These are phyloP conservation scores for Berkeleyomyces basicola DNA, from an alignment of 2,329 filamentous ascomycete genomes.

Conservation along the genomic window DNA sequence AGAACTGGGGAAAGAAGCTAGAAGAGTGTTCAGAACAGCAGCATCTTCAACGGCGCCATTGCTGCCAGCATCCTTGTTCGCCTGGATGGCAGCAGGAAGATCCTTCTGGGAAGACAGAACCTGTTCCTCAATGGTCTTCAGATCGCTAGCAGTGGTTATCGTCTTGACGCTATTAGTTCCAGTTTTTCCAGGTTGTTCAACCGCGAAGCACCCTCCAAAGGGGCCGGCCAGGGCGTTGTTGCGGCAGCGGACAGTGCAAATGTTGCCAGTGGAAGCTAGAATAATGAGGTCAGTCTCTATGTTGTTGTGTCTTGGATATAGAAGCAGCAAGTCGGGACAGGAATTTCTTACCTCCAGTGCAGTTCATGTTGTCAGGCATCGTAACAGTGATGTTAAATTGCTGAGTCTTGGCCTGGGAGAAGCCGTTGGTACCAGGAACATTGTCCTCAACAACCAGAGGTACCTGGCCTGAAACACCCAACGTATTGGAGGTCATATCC, in stretches of 20 bases:
- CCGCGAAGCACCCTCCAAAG: conserved; percentile 41
- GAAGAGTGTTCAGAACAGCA: conserved; percentile 21
- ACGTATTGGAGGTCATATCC: conserved; percentile 30
- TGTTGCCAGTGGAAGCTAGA: conserved; percentile 36
- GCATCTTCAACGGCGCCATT: conserved; percentile 18
- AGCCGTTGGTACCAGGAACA: conserved; percentile 39
- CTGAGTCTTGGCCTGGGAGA: conserved; percentile 37
- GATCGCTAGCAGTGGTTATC: conserved; percentile 30
- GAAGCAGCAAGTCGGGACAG: not conserved
- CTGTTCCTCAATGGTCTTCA: conserved; percentile 31
- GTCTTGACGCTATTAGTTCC: conserved; percentile 27
- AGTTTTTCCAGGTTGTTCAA: conserved; percentile 35
- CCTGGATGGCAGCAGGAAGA: conserved; percentile 25
- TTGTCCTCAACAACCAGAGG: conserved; percentile 38
- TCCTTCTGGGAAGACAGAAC: conserved; percentile 34
- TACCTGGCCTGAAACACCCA: conserved; percentile 21
- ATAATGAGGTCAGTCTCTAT: not conserved
- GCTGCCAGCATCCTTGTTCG: conserved; percentile 27
- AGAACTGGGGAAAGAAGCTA: conserved; percentile 18
- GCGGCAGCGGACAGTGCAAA: conserved; percentile 42
- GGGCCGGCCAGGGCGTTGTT: conserved; percentile 41
- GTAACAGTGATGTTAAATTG: conserved; percentile 40
- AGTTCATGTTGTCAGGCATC: conserved; percentile 33
- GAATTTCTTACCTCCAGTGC: conserved; percentile 30
- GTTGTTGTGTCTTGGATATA: too few species aligned